Conservation (phyloP, 208 protist genomes). For the Trypanosoma theileri region DNA sequence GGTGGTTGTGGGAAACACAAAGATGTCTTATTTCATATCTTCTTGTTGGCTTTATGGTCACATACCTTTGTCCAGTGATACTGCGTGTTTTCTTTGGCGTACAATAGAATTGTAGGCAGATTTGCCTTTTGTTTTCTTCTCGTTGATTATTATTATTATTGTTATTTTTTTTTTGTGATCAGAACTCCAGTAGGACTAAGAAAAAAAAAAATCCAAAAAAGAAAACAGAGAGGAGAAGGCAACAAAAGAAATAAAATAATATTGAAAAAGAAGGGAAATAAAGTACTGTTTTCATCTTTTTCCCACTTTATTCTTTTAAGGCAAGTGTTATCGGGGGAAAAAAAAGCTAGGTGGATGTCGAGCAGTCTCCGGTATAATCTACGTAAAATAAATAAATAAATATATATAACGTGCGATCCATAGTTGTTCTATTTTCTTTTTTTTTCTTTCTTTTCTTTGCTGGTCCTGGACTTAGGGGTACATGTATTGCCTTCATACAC, state of each 20-base stretch:
- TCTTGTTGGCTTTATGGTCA: slow-evolving; percentile 39
- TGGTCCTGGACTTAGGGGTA: no score
- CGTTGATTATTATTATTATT: background rate
- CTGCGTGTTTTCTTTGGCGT: slow-evolving; percentile 42
- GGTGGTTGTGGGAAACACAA: slow-evolving; percentile 77
- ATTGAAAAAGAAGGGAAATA: no score
- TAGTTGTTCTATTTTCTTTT: background rate
- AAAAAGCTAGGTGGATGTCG: no score
- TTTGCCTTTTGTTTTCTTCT: background rate
- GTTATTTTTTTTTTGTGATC: no score
- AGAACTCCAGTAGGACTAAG: no score
- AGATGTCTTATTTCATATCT: slow-evolving; percentile 50
- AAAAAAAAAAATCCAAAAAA: background rate
- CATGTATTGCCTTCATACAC: no score
- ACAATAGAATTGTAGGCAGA: background rate
- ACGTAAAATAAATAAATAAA: background rate
- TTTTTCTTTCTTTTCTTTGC: background rate
- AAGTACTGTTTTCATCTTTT: no score
- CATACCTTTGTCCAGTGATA: slow-evolving; percentile 44
- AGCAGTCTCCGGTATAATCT: background rate
- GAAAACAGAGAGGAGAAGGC: background rate
- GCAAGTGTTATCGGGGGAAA: no score
- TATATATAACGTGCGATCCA: background rate
- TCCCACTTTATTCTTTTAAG: no score
- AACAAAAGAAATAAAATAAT: slow-evolving; percentile 1